Evolutionary conservation across 495 filamentous ascomycete genomes (phyloP).

Genomic region (Penicillium parvum): DNA sequence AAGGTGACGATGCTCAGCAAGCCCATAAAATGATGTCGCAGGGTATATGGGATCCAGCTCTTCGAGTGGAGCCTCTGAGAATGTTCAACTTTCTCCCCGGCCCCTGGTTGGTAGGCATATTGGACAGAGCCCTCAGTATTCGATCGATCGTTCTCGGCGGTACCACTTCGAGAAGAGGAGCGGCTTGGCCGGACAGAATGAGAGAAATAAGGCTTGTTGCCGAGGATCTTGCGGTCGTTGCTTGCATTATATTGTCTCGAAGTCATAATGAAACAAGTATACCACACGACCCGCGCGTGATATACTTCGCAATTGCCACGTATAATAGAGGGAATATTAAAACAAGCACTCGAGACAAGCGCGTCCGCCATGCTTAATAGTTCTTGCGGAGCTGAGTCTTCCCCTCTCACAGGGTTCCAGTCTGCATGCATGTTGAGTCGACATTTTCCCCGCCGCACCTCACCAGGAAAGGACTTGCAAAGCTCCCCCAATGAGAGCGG

Average conservation of each 20-base stretch:
- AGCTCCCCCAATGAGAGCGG: background rate
- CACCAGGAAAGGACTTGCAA: background rate
- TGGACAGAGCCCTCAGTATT: background rate
- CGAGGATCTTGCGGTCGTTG: conserved; percentile 10
- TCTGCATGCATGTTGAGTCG: background rate
- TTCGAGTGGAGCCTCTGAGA: no score
- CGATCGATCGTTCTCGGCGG: background rate
- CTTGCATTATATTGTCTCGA: conserved; percentile 5
- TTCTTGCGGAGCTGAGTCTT: background rate
- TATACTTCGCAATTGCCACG: background rate
- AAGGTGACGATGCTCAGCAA: conserved; percentile 4
- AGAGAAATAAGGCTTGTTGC: conserved; percentile 7
- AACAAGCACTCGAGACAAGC: background rate
- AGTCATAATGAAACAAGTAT: conserved; percentile 1
- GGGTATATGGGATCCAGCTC: conserved; percentile 15
- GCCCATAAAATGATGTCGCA: conserved; percentile 5
- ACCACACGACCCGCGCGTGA: background rate
- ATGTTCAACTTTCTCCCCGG: background rate
- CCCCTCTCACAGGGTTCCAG: background rate
- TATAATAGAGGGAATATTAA: background rate
- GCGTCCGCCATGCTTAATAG: background rate
- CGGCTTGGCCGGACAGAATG: conserved; percentile 10
- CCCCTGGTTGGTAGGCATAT: background rate
- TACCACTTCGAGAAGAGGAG: conserved; percentile 3
- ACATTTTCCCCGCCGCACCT: background rate